phyloP scores from a whole-genome alignment of 257 asterid genomes.

The Buddleja alternifolia region DNA sequence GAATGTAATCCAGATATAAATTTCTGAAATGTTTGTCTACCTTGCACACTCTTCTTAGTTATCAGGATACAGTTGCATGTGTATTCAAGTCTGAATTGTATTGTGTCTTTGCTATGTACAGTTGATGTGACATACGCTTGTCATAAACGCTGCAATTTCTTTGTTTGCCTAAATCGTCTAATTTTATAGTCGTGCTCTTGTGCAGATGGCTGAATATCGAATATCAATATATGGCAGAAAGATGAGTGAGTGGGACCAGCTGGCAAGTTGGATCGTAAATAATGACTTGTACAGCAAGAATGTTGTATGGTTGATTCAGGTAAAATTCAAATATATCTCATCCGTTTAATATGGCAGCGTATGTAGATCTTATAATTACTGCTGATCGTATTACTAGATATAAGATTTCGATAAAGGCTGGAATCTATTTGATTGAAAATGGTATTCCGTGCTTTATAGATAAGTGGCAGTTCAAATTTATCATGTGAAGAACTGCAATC shows the following conservation, averaged over 20 bases:
- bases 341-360: neutral
- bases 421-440: neutral
- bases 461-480: neutral
- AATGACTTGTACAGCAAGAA: slow-evolving; percentile 86
- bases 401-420: neutral
- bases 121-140: neutral
- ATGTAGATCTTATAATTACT: slow-evolving; percentile 1
- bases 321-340: slow-evolving; percentile 28
- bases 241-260: slow-evolving; percentile 98
- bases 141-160: neutral
- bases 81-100: neutral
- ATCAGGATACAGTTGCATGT: neutral
- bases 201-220: slow-evolving; percentile 98
- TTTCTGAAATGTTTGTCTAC: neutral
- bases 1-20: neutral
- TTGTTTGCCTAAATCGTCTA: slow-evolving; percentile 13
- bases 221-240: slow-evolving; percentile 92
- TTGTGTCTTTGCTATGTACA: neutral
- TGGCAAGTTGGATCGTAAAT: slow-evolving; percentile 96
- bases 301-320: slow-evolving; percentile 99
- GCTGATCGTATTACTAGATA: neutral
- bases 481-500: neutral
- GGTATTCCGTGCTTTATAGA: neutral
- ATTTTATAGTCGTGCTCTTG: slow-evolving; percentile 32
- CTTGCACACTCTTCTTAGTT: slow-evolving; percentile 11